Evolutionary conservation across 768 basidiomycete species (phyloP).

Genomic region (Boletus eberwhitei): DNA sequence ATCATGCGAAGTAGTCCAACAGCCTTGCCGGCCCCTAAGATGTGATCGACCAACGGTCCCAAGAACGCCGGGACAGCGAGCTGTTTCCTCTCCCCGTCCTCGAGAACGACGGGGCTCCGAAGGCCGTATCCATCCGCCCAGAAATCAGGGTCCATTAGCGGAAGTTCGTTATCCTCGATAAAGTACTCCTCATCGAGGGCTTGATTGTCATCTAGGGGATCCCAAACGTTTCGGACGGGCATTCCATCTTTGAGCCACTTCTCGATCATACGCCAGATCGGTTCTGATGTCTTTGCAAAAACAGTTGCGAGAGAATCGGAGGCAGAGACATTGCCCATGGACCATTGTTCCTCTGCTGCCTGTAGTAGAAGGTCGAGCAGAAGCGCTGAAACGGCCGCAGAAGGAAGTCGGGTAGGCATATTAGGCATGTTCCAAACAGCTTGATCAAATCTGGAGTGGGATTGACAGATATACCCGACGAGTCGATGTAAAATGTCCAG

Average conservation of each 20-base stretch:
- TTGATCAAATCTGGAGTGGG: constrained; percentile 23
- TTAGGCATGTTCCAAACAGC: constrained; percentile 42
- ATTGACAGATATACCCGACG: constrained; percentile 29
- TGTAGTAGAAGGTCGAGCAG: constrained; percentile 63
- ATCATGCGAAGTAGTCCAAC: constrained; percentile 70
- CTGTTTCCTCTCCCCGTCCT: constrained; percentile 25
- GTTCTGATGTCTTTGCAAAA: constrained; percentile 61
- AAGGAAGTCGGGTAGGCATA: constrained; percentile 39
- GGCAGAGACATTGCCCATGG: constrained; percentile 53
- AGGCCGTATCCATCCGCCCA: constrained; percentile 73
- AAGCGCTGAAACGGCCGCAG: constrained; percentile 52
- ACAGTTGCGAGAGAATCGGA: constrained; percentile 58
- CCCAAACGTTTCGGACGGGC: constrained; percentile 43
- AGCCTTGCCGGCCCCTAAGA: constrained; percentile 72
- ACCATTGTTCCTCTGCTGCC: constrained; percentile 54
- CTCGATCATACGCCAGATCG: constrained; percentile 70
- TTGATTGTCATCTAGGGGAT: constrained; percentile 16
- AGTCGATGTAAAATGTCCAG: constrained; percentile 44
- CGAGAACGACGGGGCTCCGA: constrained; percentile 37
- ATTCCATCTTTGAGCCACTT: constrained; percentile 74
- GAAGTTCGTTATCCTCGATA: constrained; percentile 67
- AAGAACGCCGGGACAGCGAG: constrained; percentile 56
- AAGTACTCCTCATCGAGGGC: constrained; percentile 74
- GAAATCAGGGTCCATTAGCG: constrained; percentile 67
- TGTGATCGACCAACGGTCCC: constrained; percentile 50